Evolutionary conservation across 2,329 filamentous ascomycete genomes (phyloP).

Genomic region (Cryphonectria japonica): DNA sequence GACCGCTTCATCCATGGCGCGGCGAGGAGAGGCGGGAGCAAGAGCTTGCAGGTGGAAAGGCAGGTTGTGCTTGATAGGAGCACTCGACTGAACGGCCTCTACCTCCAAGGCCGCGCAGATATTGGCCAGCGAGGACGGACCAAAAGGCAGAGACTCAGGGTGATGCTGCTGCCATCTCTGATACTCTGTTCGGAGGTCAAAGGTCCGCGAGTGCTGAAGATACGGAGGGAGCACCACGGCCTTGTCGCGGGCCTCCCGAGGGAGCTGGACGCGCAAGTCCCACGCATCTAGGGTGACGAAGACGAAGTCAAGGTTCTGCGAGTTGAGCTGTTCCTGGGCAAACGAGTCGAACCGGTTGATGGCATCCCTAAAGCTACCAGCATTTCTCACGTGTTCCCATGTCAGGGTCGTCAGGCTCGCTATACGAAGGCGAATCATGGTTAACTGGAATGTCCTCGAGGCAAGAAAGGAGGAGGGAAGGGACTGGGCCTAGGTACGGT

Average conservation of each 20-base stretch:
- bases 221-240: constrained; percentile 95
- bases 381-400: constrained; percentile 98
- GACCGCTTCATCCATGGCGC: constrained; percentile 96
- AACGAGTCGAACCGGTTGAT: constrained; percentile 94
- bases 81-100: constrained; percentile 94
- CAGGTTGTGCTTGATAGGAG: constrained; percentile 97
- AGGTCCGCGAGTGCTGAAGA: constrained; percentile 95
- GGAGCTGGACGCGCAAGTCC: constrained; percentile 97
- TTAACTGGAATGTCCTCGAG: constrained; percentile 13
- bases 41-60: constrained; percentile 97
- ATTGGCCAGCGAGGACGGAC: constrained; percentile 91
- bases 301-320: constrained; percentile 93
- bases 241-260: constrained; percentile 97
- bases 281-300: constrained; percentile 98
- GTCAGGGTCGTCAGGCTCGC: constrained; percentile 96
- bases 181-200: constrained; percentile 96
- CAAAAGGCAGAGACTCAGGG: constrained; percentile 94
- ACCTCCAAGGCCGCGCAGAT: constrained; percentile 98
- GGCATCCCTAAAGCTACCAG: constrained; percentile 95
- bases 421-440: constrained; percentile 43
- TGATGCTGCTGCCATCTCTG: constrained; percentile 99
- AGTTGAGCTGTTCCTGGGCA: constrained; percentile 86
- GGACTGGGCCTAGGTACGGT: constrained; percentile 2
- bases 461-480: constrained; percentile 11
- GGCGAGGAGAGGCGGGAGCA: constrained; percentile 90